Evolutionary conservation across 73 alveolate genomes (phyloP).

Genomic region (Uronychia binucleata): DNA sequence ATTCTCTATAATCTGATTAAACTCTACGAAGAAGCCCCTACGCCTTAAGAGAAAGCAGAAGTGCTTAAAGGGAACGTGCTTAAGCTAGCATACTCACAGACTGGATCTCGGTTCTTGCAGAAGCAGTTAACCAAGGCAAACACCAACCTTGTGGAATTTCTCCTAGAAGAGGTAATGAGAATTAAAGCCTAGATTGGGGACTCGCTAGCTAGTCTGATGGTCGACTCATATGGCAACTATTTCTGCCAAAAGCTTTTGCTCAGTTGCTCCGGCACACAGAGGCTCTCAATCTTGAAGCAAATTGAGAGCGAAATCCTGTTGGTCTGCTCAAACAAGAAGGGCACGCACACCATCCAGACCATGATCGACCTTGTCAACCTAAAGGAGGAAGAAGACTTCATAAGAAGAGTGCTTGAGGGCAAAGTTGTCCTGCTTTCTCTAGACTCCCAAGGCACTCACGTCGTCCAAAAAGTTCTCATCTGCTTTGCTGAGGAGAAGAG

Average conservation of each 20-base stretch:
- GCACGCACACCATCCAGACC: constrained; percentile 93
- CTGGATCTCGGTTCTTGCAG: constrained; percentile 55
- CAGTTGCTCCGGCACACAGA: constrained; percentile 73
- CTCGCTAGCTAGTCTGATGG: constrained; percentile 55
- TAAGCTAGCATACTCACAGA: constrained; percentile 31
- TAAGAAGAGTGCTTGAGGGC: constrained; percentile 62
- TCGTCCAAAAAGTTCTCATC: constrained; percentile 74
- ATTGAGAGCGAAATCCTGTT: constrained; percentile 60
- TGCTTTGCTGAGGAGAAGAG: constrained; percentile 70
- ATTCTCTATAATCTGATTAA: background rate
- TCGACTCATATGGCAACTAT: constrained; percentile 91
- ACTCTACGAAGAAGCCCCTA: constrained; percentile 20
- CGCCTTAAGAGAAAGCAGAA: constrained; percentile 10
- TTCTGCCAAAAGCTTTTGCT: constrained; percentile 84
- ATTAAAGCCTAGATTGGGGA: too few species aligned
- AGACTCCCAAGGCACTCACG: constrained; percentile 86
- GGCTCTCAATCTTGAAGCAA: constrained; percentile 73
- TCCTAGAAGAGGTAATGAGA: constrained; percentile 56
- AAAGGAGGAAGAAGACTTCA: constrained; percentile 73
- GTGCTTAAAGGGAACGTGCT: constrained; percentile 44
- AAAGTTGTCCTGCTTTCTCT: constrained; percentile 41
- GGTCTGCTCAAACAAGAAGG: constrained; percentile 85
- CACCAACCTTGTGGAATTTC: constrained; percentile 29
- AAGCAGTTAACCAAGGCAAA: constrained; percentile 58
- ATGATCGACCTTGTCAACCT: constrained; percentile 75